These are phyloP conservation scores for Exophiala lecanii-corni DNA, from an alignment of 2,329 filamentous ascomycete species.

Conservation along the genomic window DNA sequence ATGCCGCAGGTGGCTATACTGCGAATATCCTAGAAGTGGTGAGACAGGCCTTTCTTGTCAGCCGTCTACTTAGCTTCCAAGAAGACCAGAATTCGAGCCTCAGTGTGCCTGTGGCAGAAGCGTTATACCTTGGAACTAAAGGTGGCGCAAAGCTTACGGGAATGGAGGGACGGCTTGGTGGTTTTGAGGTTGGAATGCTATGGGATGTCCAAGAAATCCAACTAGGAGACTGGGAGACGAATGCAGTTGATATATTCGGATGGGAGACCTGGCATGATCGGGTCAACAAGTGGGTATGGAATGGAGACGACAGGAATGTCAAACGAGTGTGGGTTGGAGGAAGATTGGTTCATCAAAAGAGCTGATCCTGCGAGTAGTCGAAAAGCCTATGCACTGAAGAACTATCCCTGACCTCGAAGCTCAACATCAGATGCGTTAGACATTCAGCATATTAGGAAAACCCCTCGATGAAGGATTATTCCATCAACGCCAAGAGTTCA, in stretches of 20 bases:
- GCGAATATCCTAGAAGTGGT: conserved; percentile 74
- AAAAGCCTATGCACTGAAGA: too few species aligned
- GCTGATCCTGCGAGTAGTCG: too few species aligned
- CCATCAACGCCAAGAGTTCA: too few species aligned
- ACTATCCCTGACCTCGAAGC: too few species aligned
- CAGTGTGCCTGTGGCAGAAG: conserved; percentile 63
- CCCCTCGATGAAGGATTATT: too few species aligned
- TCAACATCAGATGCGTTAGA: too few species aligned
- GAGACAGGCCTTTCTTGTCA: conserved; percentile 73
- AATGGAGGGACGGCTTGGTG: conserved; percentile 65
- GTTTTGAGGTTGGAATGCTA: conserved; percentile 78
- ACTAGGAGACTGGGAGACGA: conserved; percentile 42
- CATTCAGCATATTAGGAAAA: too few species aligned
- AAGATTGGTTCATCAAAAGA: conserved; percentile 65
- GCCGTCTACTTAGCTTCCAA: conserved; percentile 60
- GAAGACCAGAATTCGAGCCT: conserved; percentile 25
- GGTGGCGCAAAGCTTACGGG: conserved; percentile 80
- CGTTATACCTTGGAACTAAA: conserved; percentile 75
- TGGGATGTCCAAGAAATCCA: conserved; percentile 85
- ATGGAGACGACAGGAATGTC: conserved; percentile 87
- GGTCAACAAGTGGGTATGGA: conserved; percentile 90
- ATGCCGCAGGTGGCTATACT: conserved; percentile 83
- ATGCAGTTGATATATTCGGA: conserved; percentile 75
- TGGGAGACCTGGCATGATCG: conserved; percentile 84
- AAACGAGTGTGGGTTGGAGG: conserved; percentile 85